Conservation (phyloP, 2,329 filamentous ascomycete genomes). For the Pyricularia sp. region DNA sequence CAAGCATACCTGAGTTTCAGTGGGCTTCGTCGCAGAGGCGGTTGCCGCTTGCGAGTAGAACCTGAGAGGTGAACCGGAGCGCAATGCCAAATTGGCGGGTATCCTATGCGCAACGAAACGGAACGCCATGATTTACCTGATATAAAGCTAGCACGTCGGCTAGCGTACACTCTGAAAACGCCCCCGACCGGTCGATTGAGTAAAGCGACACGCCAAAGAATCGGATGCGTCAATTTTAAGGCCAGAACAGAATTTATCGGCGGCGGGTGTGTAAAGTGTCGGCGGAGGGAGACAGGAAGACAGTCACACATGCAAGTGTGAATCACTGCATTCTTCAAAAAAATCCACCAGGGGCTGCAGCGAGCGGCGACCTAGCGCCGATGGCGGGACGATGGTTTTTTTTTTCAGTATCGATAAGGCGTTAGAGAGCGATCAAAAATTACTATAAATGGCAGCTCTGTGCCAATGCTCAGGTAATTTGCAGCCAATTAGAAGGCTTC, state of each 20-base stretch:
- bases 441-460: neutral
- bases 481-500: neutral
- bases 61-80: neutral
- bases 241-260: neutral
- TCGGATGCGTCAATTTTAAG: neutral
- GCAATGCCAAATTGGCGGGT: slow-evolving; percentile 5
- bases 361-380: neutral
- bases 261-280: neutral
- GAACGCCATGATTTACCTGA: neutral
- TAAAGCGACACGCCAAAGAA: neutral
- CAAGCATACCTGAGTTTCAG: slow-evolving; percentile 2
- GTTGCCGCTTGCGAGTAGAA: slow-evolving; percentile 3
- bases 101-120: slow-evolving; percentile 1
- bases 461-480: neutral
- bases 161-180: neutral
- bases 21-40: neutral
- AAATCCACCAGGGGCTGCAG: neutral
- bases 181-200: neutral
- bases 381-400: neutral
- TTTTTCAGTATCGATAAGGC: neutral
- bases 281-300: neutral
- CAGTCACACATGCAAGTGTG: neutral
- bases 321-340: neutral
- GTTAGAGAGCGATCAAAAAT: neutral
- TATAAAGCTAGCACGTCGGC: neutral